Evolutionary conservation across 2,329 filamentous ascomycete species (phyloP).

Genomic region (Dichotomopilus funicola): DNA sequence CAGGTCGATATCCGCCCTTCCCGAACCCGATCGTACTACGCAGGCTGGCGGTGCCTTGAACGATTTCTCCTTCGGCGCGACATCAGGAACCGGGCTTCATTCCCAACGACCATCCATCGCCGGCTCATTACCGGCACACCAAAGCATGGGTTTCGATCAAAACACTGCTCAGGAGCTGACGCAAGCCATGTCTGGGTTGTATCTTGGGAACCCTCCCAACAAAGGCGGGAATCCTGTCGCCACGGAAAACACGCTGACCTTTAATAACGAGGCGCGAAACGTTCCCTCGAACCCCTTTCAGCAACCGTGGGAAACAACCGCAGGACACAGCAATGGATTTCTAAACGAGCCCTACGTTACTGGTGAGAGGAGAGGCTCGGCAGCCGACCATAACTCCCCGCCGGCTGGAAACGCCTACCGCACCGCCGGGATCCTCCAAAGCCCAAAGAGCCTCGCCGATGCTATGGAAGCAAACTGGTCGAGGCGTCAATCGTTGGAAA

Average conservation of each 20-base stretch:
- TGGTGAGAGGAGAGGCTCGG: conserved; percentile 32
- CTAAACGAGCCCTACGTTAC: conserved; percentile 30
- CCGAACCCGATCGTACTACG: conserved; percentile 34
- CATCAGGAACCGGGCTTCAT: conserved; percentile 39
- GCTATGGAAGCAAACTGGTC: conserved; percentile 33
- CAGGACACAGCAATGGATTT: conserved; percentile 28
- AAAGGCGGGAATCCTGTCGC: neutral
- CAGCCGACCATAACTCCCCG: conserved; percentile 33
- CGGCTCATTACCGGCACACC: conserved; percentile 41
- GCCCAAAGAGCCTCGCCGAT: conserved; percentile 27
- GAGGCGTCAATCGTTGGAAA: conserved; percentile 31
- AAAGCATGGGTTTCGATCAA: conserved; percentile 32
- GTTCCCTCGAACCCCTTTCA: conserved; percentile 44
- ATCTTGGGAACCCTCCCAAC: conserved; percentile 29
- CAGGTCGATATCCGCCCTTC: conserved; percentile 50
- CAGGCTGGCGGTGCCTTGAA: conserved; percentile 26
- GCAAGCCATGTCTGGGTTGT: conserved; percentile 32
- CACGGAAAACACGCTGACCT: conserved; percentile 18
- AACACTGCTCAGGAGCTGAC: conserved; percentile 25
- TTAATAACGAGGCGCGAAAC: conserved; percentile 26
- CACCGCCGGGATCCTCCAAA: conserved; percentile 23
- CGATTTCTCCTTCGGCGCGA: conserved; percentile 28
- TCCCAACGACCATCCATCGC: conserved; percentile 40
- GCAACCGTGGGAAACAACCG: conserved; percentile 38
- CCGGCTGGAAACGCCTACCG: conserved; percentile 30